Base-by-base conservation (phyloP, 2,329 filamentous ascomycete genomes). In the Domatiomyces globalis region DNA sequence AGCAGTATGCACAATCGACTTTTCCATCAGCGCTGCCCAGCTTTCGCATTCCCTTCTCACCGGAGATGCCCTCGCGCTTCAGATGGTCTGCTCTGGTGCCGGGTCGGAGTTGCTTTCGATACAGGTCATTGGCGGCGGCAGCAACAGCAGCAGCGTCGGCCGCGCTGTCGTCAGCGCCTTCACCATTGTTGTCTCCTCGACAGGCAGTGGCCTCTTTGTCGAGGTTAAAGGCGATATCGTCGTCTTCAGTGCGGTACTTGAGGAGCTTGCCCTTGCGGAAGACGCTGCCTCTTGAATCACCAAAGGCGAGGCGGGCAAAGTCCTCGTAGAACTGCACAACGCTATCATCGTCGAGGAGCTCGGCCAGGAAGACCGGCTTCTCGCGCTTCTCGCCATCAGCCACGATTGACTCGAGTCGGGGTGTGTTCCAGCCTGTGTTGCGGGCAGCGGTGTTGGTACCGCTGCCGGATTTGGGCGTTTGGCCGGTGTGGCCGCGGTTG, bases 261-360 rank as follows among this genome's bases (percentile, higher is more conserved):
- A 96, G 78, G 52, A 96, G 74, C 54, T 87, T 87, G 62, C 88
- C 92, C 56, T 83, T 84, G 50, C 85, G 83, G 62, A 83, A 87
- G 45, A 94, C 87, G 60, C 83, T 85, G 15, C 89, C 88, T 29
- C 87, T 79, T 42, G 87, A 88, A 65, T 95, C 88, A 36, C 87
- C 87, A 67, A 95, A 96, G 0, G 90, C 90, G 2, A 96, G 75
- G 56, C 89, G 83, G 0, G 90, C 85, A 69, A 94, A 96, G 65
- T 96, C 88, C 60, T 95, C 89, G 66, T 95, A 95, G 66, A 95
- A 96, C 59, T 94, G 83, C 3, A 95, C 83, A 0, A 94, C 88
- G 52, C 84, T 89, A 62, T 95, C 87, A 58, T 95, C 88, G 61
- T 96, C 92, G 60, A 98, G 78, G 29, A 98, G 74, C 66, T 96